These are phyloP conservation scores for Oxyria digyna DNA, from an alignment of 148 eudicot species.

Conservation along the genomic window DNA sequence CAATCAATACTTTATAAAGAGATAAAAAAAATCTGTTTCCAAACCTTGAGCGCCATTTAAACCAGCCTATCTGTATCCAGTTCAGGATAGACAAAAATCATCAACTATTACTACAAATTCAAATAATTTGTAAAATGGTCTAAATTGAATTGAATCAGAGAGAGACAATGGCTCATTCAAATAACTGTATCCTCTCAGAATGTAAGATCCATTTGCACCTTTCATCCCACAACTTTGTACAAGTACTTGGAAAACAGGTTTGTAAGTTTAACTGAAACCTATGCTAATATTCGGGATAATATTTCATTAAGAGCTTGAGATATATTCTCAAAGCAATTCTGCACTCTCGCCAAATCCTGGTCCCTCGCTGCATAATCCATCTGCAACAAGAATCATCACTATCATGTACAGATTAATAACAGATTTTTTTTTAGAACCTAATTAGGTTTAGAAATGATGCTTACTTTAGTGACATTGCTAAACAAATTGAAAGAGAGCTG, in stretches of 20 bases:
- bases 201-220: no score
- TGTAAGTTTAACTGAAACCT: not conserved
- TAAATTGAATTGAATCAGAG: not conserved
- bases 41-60: no score
- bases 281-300: not conserved
- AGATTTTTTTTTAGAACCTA: no score
- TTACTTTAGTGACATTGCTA: slow-evolving; percentile 39
- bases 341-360: not conserved
- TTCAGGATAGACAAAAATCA: not conserved
- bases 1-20: no score
- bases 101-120: not conserved
- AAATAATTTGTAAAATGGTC: not conserved
- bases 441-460: not conserved
- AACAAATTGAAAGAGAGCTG: slow-evolving; percentile 40
- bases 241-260: not conserved
- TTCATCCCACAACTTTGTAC: no score
- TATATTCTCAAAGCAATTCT: not conserved
- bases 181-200: not conserved
- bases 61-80: no score
- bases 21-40: no score
- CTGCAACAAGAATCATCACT: slow-evolving; percentile 1
- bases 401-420: not conserved
- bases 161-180: no score
- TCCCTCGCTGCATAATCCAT: not conserved
- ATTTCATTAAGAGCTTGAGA: not conserved